phyloP scores from a whole-genome alignment of 352 stramenopile genomes.

The Thalassiosira allenii region DNA sequence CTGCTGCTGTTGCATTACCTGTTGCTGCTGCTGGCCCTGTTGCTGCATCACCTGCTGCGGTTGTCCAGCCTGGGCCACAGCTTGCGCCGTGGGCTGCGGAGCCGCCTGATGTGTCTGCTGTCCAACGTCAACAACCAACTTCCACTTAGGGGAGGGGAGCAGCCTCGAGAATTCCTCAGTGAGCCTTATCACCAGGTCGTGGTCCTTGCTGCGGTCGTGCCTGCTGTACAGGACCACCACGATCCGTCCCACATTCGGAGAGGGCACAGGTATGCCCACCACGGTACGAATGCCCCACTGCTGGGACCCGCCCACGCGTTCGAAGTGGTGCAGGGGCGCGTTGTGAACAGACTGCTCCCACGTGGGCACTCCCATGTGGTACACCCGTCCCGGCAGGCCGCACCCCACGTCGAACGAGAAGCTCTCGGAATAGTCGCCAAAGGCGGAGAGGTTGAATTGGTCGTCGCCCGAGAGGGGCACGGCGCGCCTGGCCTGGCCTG shows the following conservation, averaged over 20 bases:
- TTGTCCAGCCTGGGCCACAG: slow-evolving; percentile 8
- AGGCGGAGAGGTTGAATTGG: slow-evolving; percentile 74
- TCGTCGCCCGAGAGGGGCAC: slow-evolving; percentile 60
- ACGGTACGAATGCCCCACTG: slow-evolving; percentile 84
- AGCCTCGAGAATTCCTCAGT: slow-evolving; percentile 80
- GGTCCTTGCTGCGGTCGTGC: slow-evolving; percentile 68
- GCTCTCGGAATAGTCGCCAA: slow-evolving; percentile 83
- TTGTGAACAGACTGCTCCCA: slow-evolving; percentile 82
- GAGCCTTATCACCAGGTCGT: slow-evolving; percentile 73
- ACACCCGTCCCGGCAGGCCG: slow-evolving; percentile 78
- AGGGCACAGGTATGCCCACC: slow-evolving; percentile 75
- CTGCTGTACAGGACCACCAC: slow-evolving; percentile 78
- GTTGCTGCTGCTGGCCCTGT: too few species aligned
- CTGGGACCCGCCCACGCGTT: slow-evolving; percentile 69
- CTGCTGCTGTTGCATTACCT: not conserved
- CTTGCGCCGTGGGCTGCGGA: not conserved
- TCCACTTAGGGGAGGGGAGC: slow-evolving; percentile 81
- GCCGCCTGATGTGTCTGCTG: slow-evolving; percentile 2
- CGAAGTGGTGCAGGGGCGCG: slow-evolving; percentile 74
- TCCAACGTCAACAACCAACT: slow-evolving; percentile 82
- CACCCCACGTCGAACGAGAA: slow-evolving; percentile 85
- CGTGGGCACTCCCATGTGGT: slow-evolving; percentile 68
- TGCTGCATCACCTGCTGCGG: not conserved
- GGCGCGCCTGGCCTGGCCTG: slow-evolving; percentile 6
- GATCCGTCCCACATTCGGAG: slow-evolving; percentile 78